phyloP scores from a whole-genome alignment of 441 rosid genomes.

The Populus hybrid region DNA sequence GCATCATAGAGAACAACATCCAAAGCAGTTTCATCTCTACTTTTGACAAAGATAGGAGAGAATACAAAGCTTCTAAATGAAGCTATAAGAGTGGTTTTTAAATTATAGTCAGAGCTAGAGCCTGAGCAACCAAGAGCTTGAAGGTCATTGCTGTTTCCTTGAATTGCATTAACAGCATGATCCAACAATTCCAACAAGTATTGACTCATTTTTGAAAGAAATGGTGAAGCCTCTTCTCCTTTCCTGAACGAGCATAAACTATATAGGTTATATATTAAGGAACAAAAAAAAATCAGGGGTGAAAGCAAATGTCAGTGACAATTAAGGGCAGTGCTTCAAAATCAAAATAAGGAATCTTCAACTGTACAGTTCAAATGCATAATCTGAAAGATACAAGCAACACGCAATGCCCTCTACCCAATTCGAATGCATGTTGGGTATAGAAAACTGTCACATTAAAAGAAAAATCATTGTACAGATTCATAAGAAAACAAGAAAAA shows the following conservation, averaged over 20 bases:
- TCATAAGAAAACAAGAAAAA: background rate
- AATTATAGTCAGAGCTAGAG: conserved; percentile 39
- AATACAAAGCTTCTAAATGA: conserved; percentile 67
- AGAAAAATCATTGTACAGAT: background rate
- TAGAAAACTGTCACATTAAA: background rate
- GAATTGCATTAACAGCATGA: conserved; percentile 47
- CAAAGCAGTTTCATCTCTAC: conserved; percentile 39
- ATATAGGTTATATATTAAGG: conserved; percentile 11
- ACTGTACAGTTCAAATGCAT: background rate
- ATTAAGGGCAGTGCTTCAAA: background rate
- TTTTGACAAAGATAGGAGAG: conserved; percentile 53
- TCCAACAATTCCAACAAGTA: conserved; percentile 61
- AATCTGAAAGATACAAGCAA: background rate
- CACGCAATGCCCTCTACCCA: background rate
- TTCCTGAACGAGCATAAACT: conserved; percentile 44
- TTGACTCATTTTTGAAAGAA: conserved; percentile 56
- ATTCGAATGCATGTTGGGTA: background rate
- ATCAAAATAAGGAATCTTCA: conserved; percentile 2
- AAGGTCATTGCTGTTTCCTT: conserved; percentile 40
- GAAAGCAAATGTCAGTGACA: conserved; percentile 5
- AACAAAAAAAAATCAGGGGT: background rate
- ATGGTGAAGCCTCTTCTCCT: conserved; percentile 50
- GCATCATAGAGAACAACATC: conserved; percentile 40
- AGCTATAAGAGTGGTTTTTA: conserved; percentile 45
- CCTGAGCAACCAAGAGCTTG: conserved; percentile 57